Base-by-base conservation (phyloP, 345 rosid species). In the Noccaea caerulescens region DNA sequence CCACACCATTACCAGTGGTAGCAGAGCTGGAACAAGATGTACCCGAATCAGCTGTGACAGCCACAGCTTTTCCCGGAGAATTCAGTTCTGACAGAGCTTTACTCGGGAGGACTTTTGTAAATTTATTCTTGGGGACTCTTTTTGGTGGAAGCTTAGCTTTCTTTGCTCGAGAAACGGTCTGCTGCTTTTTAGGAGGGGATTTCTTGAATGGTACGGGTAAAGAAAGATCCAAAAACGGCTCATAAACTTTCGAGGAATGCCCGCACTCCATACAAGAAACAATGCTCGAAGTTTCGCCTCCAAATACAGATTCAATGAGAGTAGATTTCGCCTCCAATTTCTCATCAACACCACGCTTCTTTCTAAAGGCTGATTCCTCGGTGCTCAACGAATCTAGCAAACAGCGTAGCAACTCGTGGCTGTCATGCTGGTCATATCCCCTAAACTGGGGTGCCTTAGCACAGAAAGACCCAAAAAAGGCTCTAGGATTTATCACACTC, bases 381-480 rank as follows among this genome's bases (percentile, higher is more conserved):
- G 87, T 77, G 54, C 89, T 86, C 82, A 92, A 80, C 7, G 84
- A 79, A 77, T 95, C 99, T 65, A 95, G 91, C 68, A 95, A 81
- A 83, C 85, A 92, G 5, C 82, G 82, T 63, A 95, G 90, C 82
- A 95, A 78, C 82, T 95, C 98, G 73, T 95, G 99, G 70, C 98
- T 87, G 58, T 95, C 99, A 63, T 95, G 98, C 82, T 90, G 99
- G 75, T 90, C 94, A 79, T 82, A 90, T 70, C 98, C 99, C 72
- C 78, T 82, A 78, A 95, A 95, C 55, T 92, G 97, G 6, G 99
- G 96, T 62, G 98, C 91, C 73, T 88, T 95, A 51, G 87, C 59
- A 80, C 91, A 84, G 11, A 95, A 34, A 44, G 59, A 60, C 34
- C 88, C 93, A 71, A 92, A 95, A 76, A 88, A 77, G 10, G 80